Conservation (phyloP, 2,329 filamentous ascomycete species). For the Phoma sp. region DNA sequence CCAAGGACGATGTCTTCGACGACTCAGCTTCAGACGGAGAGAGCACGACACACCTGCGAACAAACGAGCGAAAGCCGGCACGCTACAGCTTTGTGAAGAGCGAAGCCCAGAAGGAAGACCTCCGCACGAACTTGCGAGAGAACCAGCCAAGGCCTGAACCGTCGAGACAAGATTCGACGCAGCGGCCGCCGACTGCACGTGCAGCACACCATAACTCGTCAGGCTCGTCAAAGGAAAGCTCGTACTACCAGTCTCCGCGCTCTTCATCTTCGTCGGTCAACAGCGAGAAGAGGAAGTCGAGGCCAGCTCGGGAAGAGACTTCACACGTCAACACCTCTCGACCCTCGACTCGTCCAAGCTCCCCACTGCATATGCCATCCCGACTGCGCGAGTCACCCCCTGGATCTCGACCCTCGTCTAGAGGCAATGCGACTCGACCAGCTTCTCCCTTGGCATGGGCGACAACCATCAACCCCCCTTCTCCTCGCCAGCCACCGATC, state of each 20-base stretch:
- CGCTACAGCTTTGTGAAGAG: conserved; percentile 50
- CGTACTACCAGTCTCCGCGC: conserved; percentile 35
- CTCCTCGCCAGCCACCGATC: conserved; percentile 28
- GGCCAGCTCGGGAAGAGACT: conserved; percentile 29
- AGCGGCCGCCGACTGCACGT: conserved; percentile 24
- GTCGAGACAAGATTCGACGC: conserved; percentile 23
- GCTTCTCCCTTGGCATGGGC: conserved; percentile 37
- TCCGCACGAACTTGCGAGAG: conserved; percentile 36
- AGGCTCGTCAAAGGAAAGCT: conserved; percentile 32
- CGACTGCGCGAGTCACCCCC: conserved; percentile 32
- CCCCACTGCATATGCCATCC: conserved; percentile 35
- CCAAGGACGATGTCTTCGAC: conserved; percentile 37
- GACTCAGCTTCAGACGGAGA: conserved; percentile 39
- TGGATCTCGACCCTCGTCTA: conserved; percentile 37
- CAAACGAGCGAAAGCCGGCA: conserved; percentile 41
- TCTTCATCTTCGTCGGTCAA: conserved; percentile 43
- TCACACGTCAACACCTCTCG: conserved; percentile 24
- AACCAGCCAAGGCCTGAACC: conserved; percentile 24
- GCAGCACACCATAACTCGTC: conserved; percentile 28
- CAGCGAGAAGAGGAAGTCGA: conserved; percentile 22
- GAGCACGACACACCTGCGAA: conserved; percentile 34
- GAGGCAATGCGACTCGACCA: conserved; percentile 29
- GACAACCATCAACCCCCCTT: conserved; percentile 22
- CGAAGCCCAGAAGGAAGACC: conserved; percentile 44
- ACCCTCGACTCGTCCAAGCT: conserved; percentile 33